Evolutionary conservation across 148 eudicot species (phyloP).

Genomic region (Pouteria glomerata): DNA sequence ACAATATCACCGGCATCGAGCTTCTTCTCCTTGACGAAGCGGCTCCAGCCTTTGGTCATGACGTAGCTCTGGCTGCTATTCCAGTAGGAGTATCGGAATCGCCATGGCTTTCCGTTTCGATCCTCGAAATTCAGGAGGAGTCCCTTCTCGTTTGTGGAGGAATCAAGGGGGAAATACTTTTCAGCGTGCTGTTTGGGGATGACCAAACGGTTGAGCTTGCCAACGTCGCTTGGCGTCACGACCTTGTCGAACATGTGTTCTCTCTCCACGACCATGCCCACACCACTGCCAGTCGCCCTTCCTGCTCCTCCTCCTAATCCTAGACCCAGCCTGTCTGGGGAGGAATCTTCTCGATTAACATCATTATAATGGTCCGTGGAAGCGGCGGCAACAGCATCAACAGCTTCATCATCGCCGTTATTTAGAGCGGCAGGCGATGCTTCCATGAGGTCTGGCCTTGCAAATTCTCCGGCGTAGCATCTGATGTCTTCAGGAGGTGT

Average conservation of each 20-base stretch:
- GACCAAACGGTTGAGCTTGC: constrained; percentile 69
- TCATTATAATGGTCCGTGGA: background rate
- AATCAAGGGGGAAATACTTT: constrained; percentile 71
- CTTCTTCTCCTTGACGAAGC: constrained; percentile 86
- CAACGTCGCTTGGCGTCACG: constrained; percentile 86
- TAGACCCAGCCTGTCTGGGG: background rate
- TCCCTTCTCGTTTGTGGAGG: constrained; percentile 46
- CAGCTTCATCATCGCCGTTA: background rate
- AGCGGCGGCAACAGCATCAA: background rate
- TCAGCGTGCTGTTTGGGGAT: constrained; percentile 87
- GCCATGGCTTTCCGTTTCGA: constrained; percentile 65
- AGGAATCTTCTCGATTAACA: constrained; percentile 2
- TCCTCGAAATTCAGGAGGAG: constrained; percentile 69
- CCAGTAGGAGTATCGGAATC: constrained; percentile 83
- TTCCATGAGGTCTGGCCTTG: too few species aligned
- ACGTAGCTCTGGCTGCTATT: constrained; percentile 92
- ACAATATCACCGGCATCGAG: constrained; percentile 73
- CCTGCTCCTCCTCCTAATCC: background rate
- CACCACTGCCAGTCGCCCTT: too few species aligned
- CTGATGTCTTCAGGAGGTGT: too few species aligned
- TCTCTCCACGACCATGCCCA: constrained; percentile 34
- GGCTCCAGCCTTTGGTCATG: constrained; percentile 87
- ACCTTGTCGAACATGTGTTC: constrained; percentile 83
- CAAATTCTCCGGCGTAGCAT: too few species aligned
- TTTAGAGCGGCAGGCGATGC: too few species aligned